Evolutionary conservation across 768 basidiomycete genomes (phyloP).

Genomic region (Phylloporus sp.): DNA sequence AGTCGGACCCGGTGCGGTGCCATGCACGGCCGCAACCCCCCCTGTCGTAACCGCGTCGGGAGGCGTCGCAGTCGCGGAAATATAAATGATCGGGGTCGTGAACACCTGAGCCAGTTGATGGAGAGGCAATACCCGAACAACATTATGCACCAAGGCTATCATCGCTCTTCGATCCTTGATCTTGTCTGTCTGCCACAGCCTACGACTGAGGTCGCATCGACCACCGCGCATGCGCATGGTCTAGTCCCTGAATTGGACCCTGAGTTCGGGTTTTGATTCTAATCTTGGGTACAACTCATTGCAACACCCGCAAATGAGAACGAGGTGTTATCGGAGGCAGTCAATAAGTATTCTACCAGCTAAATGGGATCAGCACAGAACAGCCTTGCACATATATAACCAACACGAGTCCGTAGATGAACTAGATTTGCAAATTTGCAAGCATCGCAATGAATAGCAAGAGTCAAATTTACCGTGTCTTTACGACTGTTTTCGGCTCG

Average conservation of each 20-base stretch:
- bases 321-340: not conserved
- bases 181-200: not conserved
- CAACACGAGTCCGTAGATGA: not conserved
- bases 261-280: not conserved
- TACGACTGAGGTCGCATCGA: not conserved
- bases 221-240: not conserved
- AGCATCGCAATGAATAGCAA: not conserved
- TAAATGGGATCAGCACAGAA: not conserved
- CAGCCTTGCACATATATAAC: not conserved
- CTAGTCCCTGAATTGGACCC: not conserved
- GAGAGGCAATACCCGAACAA: conserved; percentile 3
- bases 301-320: not conserved
- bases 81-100: conserved; percentile 2
- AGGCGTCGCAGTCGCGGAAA: conserved; percentile 4
- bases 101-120: not conserved
- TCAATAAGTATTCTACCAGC: not conserved
- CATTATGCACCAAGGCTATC: not conserved
- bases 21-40: conserved; percentile 5
- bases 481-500: conserved; percentile 10
- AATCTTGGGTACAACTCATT: not conserved
- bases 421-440: not conserved
- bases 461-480: not conserved
- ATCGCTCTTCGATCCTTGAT: not conserved
- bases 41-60: conserved; percentile 7
- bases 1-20: conserved; percentile 13